Percentiles rank a stretch among this genome's conserved stretches.
These are phyloP conservation scores for Candida arabinofermentans DNA, from an alignment of 805 yeast genomes.

Conservation along the genomic window DNA sequence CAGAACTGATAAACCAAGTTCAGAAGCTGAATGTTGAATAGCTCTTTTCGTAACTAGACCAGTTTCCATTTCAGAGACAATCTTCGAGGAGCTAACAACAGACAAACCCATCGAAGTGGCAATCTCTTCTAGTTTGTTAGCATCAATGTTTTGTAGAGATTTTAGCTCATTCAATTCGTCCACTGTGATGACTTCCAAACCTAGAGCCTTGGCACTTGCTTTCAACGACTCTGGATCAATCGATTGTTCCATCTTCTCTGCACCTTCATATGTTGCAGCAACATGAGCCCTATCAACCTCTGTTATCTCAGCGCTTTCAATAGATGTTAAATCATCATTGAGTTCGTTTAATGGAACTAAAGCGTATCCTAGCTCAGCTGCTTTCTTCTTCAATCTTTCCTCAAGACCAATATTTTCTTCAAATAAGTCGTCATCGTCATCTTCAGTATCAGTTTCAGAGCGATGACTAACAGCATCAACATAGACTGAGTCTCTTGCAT, in stretches of 20 bases:
- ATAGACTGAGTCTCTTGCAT: conserved; percentile 9
- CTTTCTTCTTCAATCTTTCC: conserved; percentile 31
- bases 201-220: conserved; percentile 15
- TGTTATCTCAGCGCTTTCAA: conserved; percentile 17
- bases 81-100: conserved; percentile 7
- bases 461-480: conserved; percentile 20
- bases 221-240: conserved; percentile 7
- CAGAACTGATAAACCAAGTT: conserved; percentile 32
- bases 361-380: conserved; percentile 32
- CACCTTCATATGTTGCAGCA: conserved; percentile 1
- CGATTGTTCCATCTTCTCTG: conserved; percentile 3
- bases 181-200: conserved; percentile 14
- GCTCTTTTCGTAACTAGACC: conserved; percentile 3
- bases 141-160: conserved; percentile 5
- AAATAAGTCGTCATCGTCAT: conserved; percentile 8
- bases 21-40: conserved; percentile 19
- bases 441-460: conserved; percentile 8
- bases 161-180: conserved; percentile 12
- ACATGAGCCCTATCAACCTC: conserved; percentile 5
- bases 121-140: conserved; percentile 7
- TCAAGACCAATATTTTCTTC: conserved; percentile 22
- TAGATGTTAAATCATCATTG: conserved; percentile 21
- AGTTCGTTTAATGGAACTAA: conserved; percentile 28
- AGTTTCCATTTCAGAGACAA: background rate
- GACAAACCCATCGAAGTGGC: conserved; percentile 24